Evolutionary conservation across 495 filamentous ascomycete genomes (phyloP), one percentile per base, ranked within the genome.

Genomic region (Neurospora sublineolata): DNA sequence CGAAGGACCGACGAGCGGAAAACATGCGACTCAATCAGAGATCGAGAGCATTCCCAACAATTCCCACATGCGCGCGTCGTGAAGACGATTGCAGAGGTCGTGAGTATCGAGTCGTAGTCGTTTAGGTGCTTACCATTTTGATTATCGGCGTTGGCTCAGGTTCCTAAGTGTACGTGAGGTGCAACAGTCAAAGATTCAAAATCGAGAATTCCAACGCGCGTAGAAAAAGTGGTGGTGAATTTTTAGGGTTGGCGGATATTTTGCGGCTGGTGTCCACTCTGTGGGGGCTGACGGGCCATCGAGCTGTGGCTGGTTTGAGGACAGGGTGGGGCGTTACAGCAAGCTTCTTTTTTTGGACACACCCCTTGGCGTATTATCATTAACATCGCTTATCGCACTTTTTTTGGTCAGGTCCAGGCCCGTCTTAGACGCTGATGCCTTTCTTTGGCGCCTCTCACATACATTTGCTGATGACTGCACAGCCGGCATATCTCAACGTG

Each of bases 1-100:
- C 79, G 76, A 33, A 64, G 79, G 79, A 82, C 80, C 81, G 79
- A 79, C 76, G 77, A 80, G 83, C 83, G 81, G 85, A 86, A 85
- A 82, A 74, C 76, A 74, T 75, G 81, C 80, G 81, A 77, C 82
- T 83, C 83, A 79, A 82, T 64, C 52, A 76, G 75, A 74, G 74
- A 37, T 72, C 75, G 72, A 75, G 76, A 70, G 75, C 75, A 78
- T 74, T 64, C 52, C 52, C 52, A 64, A 33, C 52, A 36, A 3
- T 18, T 33, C 52, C 52, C 52, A 64, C 52, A 64, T 64, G 52
- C 52, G 27, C 52, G 52, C 52, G 52, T 64, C 52, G 27, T 8
- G 9, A 33, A 64, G 52, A 64, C 52, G 44, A 70, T 30, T 73
- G 72, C 76, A 78, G 73, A 64, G n/a, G 71, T 33, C 71, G 52